Conservation (phyloP, 345 rosid species). For the Rhodamnia rubescens region DNA sequence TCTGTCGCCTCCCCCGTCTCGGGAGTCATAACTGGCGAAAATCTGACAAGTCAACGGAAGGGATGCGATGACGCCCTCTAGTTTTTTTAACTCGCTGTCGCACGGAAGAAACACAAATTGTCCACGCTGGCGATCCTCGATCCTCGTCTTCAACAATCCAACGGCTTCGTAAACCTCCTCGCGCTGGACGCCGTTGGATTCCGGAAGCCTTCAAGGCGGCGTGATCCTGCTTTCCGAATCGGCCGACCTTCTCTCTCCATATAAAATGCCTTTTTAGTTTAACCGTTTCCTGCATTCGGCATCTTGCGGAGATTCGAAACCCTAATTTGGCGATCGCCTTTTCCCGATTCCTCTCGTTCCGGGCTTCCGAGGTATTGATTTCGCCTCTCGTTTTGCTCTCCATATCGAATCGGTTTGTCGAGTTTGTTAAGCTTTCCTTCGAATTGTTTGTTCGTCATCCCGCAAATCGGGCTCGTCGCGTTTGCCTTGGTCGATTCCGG, state of each 20-base stretch:
- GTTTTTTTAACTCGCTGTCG: background rate
- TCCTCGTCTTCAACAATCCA: background rate
- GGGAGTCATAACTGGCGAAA: background rate
- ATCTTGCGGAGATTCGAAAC: background rate
- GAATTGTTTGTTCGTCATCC: slow-evolving; percentile 2
- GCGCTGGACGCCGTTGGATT: background rate
- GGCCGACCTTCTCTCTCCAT: background rate
- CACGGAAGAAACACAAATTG: slow-evolving; percentile 12
- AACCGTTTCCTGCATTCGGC: background rate
- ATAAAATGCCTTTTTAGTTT: background rate
- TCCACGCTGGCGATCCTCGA: slow-evolving; percentile 27
- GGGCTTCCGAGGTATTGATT: background rate
- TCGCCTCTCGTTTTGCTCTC: background rate
- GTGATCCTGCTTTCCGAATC: background rate
- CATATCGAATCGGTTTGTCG: background rate
- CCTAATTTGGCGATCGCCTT: background rate
- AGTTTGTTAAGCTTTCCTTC: background rate
- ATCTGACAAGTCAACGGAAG: background rate
- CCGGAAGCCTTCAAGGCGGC: background rate
- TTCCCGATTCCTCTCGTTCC: background rate
- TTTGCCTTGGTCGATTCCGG: background rate
- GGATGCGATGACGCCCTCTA: too few species aligned
- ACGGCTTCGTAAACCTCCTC: background rate
- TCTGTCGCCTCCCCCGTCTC: background rate
- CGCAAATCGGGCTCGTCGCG: background rate